A percentile compares a stretch with the other conserved stretches of the same genome.
Conservation (phyloP, 345 rosid species). For the Murraya paniculata region DNA sequence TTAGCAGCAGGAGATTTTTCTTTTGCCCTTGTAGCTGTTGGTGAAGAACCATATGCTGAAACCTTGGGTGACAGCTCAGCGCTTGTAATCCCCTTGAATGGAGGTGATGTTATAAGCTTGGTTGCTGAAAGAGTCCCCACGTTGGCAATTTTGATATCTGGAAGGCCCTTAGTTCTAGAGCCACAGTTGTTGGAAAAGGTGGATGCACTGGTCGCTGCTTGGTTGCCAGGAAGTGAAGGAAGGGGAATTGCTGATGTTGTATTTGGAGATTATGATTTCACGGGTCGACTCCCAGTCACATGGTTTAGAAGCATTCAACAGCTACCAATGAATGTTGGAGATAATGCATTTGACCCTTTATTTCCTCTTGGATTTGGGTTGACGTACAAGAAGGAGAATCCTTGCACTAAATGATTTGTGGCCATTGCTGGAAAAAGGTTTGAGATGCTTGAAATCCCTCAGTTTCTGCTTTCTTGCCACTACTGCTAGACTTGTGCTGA, state of each 20-base stretch:
- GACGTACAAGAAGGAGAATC: constrained; percentile 13
- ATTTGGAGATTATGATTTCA: constrained; percentile 61
- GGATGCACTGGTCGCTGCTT: constrained; percentile 76
- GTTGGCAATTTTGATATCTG: constrained; percentile 57
- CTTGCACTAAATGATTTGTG: constrained; percentile 15
- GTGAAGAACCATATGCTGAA: constrained; percentile 83
- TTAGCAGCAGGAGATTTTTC: constrained; percentile 45
- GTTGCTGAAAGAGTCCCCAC: constrained; percentile 66
- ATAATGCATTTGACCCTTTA: constrained; percentile 54
- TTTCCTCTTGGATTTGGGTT: constrained; percentile 77
- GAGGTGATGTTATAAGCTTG: constrained; percentile 41
- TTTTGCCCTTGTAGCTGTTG: constrained; percentile 72
- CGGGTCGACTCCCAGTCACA: constrained; percentile 65
- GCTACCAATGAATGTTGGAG: constrained; percentile 42
- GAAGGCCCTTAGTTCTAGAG: constrained; percentile 71
- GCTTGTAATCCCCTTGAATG: constrained; percentile 64
- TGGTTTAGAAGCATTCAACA: constrained; percentile 63
- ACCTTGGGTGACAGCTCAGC: constrained; percentile 50
- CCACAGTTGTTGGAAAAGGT: constrained; percentile 53
- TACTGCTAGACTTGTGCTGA: not conserved
- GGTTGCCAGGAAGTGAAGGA: constrained; percentile 90
- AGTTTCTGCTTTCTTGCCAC: not conserved
- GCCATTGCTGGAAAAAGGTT: constrained; percentile 10
- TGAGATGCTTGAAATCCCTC: not conserved
- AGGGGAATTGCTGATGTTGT: constrained; percentile 63